Evolutionary conservation across 306 rosid species (phyloP).

Genomic region (Citrullus mucosospermus): DNA sequence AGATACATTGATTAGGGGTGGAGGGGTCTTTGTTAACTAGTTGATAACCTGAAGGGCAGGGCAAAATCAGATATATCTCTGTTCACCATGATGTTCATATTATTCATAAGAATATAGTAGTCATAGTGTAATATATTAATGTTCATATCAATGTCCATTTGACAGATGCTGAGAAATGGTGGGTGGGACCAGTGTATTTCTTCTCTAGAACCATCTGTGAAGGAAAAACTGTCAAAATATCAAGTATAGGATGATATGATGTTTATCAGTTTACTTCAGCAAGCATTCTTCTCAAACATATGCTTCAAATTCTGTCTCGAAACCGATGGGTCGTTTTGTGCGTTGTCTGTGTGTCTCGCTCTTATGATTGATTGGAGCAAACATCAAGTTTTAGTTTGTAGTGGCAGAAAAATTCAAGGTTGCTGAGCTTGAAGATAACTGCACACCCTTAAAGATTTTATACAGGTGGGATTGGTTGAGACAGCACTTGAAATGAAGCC

Average conservation of each 20-base stretch:
- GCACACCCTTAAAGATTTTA: conserved; percentile 21
- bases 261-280: not conserved
- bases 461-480: conserved; percentile 15
- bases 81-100: not conserved
- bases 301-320: conserved; percentile 22
- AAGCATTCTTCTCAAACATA: not conserved
- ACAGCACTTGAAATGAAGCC: conserved; percentile 26
- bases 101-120: not conserved
- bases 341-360: conserved; percentile 2
- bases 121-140: conserved; percentile 1
- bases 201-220: conserved; percentile 76
- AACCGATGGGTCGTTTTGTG: conserved; percentile 28
- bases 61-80: not conserved
- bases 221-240: conserved; percentile 86
- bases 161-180: conserved; percentile 88
- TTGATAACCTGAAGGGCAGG: not conserved
- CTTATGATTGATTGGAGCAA: not conserved
- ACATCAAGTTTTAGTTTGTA: not conserved
- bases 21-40: not conserved
- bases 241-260: conserved; percentile 33
- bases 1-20: not conserved
- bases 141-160: not conserved
- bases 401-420: not conserved
- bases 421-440: conserved; percentile 25
- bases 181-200: conserved; percentile 98